These are phyloP conservation scores for Vitis hybrid DNA, from an alignment of 177 flowering plant genomes.

Conservation along the genomic window DNA sequence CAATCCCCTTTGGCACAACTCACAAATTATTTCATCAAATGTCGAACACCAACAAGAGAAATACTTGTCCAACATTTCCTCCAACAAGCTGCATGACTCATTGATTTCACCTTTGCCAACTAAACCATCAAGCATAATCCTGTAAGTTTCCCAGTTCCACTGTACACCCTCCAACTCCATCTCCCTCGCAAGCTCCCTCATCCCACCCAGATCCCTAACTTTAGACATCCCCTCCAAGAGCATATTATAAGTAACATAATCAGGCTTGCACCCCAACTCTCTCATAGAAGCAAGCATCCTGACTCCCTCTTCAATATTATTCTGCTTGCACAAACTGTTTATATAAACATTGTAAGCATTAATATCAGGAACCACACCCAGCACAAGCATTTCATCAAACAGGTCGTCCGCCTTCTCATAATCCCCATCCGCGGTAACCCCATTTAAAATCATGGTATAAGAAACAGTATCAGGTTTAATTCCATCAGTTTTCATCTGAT, in stretches of 20 bases:
- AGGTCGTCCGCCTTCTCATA: conserved; percentile 51
- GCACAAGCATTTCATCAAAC: conserved; percentile 76
- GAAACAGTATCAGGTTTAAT: conserved; percentile 55
- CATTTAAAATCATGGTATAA: conserved; percentile 57
- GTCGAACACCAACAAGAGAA: conserved; percentile 26
- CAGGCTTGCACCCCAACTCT: conserved; percentile 56
- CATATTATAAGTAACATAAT: conserved; percentile 46
- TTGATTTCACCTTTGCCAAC: conserved; percentile 33
- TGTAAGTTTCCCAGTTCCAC: conserved; percentile 35
- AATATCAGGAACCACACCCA: conserved; percentile 67
- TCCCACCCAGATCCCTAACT: conserved; percentile 39
- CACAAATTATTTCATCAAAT: conserved; percentile 37
- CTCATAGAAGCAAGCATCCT: conserved; percentile 54
- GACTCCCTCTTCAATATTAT: conserved; percentile 40
- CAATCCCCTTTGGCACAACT: conserved; percentile 34
- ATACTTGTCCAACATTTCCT: conserved; percentile 40
- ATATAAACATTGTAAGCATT: conserved; percentile 65
- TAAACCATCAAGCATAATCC: conserved; percentile 46
- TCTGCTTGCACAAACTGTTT: conserved; percentile 56
- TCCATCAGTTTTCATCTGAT: conserved; percentile 55
- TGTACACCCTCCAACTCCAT: conserved; percentile 46
- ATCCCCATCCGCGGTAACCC: conserved; percentile 35
- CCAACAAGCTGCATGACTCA: conserved; percentile 42
- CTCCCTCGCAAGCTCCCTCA: conserved; percentile 33
- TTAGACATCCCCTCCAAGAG: conserved; percentile 36